Evolutionary conservation across 2,329 filamentous ascomycete species (phyloP).

Genomic region (Ophiostoma montium): DNA sequence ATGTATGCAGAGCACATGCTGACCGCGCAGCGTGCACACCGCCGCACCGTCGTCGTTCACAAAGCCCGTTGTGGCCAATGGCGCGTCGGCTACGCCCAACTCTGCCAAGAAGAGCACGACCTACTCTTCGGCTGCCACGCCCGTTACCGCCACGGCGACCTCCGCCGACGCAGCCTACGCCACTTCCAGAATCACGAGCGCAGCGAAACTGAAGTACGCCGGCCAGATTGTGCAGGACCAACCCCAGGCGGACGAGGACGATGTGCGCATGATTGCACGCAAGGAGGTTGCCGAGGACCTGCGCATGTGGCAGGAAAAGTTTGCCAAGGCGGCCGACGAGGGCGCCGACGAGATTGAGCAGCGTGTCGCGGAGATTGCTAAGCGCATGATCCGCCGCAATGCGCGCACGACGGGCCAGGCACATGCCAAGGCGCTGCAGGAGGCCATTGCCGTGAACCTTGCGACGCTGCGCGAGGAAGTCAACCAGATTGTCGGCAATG

Average conservation of each 20-base stretch:
- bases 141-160: neutral
- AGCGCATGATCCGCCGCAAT: conserved; percentile 45
- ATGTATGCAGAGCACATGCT: neutral
- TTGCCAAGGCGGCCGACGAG: conserved; percentile 71
- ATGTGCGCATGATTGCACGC: conserved; percentile 42
- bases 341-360: conserved; percentile 61
- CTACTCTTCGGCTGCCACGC: conserved; percentile 17
- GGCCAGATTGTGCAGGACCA: conserved; percentile 28
- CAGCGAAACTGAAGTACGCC: conserved; percentile 11
- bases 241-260: conserved; percentile 35
- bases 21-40: neutral
- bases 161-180: conserved; percentile 16
- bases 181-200: conserved; percentile 6
- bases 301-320: conserved; percentile 75
- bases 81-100: conserved; percentile 11
- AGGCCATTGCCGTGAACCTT: conserved; percentile 50
- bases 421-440: conserved; percentile 54
- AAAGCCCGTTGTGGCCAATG: conserved; percentile 18
- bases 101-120: conserved; percentile 10
- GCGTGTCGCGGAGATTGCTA: conserved; percentile 44
- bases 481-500: conserved; percentile 42
- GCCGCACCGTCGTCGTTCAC: conserved; percentile 23
- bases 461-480: conserved; percentile 39
- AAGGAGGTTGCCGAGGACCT: conserved; percentile 66
- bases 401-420: conserved; percentile 51